phyloP scores from a whole-genome alignment of 208 protist genomes.

The Trichomonas vaginalis region DNA sequence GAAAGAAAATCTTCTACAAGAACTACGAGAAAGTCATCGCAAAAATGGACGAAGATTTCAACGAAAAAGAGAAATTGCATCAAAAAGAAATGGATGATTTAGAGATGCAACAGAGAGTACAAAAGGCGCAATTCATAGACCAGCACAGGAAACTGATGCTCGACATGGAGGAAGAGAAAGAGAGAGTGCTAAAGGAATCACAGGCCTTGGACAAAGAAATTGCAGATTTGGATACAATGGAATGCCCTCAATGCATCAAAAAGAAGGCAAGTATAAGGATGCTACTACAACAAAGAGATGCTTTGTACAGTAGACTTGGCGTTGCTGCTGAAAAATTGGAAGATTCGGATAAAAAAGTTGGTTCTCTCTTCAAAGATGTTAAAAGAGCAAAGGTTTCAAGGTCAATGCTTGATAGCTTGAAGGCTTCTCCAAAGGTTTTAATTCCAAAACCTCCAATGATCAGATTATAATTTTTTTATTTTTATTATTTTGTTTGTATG shows the following conservation, averaged over 20 bases:
- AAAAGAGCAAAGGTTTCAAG: not conserved
- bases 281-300: not conserved
- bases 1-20: not conserved
- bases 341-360: not conserved
- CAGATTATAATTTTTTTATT: not conserved
- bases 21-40: not conserved
- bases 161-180: not conserved
- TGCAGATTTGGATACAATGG: not conserved
- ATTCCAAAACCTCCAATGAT: not conserved
- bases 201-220: not conserved
- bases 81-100: not conserved
- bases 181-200: not conserved
- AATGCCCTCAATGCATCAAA: not conserved
- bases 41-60: not conserved
- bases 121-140: not conserved
- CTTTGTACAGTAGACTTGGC: not conserved
- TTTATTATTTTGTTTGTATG: too few relatives aligned
- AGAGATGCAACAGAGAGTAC: not conserved
- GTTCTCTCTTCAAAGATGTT: not conserved
- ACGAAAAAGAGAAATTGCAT: not conserved
- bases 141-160: not conserved
- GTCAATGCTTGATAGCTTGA: not conserved
- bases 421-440: not conserved
- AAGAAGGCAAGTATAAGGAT: not conserved
- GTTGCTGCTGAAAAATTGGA: not conserved